Conservation (phyloP, 805 yeast genomes). For the Candida nanaspora region DNA sequence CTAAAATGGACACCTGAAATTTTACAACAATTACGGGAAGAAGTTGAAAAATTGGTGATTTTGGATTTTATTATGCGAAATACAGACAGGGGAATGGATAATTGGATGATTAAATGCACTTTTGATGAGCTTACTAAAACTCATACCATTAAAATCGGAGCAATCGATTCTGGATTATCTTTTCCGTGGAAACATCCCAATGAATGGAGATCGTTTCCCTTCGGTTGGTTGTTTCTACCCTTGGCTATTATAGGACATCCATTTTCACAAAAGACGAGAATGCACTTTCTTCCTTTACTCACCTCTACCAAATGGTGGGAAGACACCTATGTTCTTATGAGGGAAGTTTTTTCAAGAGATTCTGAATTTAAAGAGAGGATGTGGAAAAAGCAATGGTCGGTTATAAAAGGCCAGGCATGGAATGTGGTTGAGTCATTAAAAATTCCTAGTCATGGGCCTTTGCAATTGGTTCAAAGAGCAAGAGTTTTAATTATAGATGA, state of each 20-base stretch:
- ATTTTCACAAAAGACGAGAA: slow-evolving; percentile 46
- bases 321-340: slow-evolving; percentile 39
- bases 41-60: slow-evolving; percentile 62
- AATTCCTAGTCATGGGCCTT: slow-evolving; percentile 52
- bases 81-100: slow-evolving; percentile 68
- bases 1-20: slow-evolving; percentile 50
- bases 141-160: slow-evolving; percentile 51
- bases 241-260: slow-evolving; percentile 59
- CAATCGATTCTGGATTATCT: slow-evolving; percentile 68
- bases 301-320: slow-evolving; percentile 71
- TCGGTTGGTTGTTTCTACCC: slow-evolving; percentile 71
- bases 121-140: slow-evolving; percentile 33
- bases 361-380: slow-evolving; percentile 55
- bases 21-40: slow-evolving; percentile 46
- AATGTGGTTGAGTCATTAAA: slow-evolving; percentile 63
- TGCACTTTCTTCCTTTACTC: slow-evolving; percentile 48
- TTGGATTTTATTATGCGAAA: slow-evolving; percentile 68
- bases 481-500: slow-evolving; percentile 56
- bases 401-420: slow-evolving; percentile 72
- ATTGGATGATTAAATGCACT: slow-evolving; percentile 58
- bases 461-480: slow-evolving; percentile 55
- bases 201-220: slow-evolving; percentile 75
- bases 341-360: slow-evolving; percentile 45
- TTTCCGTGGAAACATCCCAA: slow-evolving; percentile 82
- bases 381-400: slow-evolving; percentile 65